Base-by-base conservation (phyloP, 148 eudicot genomes). In the Heliamphora exappendiculata region DNA sequence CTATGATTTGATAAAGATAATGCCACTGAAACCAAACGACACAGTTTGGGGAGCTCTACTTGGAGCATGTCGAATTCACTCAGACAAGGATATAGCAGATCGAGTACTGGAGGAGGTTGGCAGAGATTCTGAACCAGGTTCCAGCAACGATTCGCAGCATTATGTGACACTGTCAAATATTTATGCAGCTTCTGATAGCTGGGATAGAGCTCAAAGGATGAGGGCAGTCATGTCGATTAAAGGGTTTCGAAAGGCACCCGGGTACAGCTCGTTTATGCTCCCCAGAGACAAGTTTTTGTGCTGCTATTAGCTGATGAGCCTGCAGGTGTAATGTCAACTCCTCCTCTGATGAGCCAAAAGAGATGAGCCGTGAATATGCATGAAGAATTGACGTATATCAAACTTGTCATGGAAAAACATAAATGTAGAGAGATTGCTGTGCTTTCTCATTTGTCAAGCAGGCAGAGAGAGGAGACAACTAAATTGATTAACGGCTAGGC, bases 11-110 rank as follows among this genome's bases (percentile, higher is more conserved):
- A 81, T 87, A 24, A 85, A 82, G 54, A 74, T 66, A 70, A 87
- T 88, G 88, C 89, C 90, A 0, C 74, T 87, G 83, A 80, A 70
- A 60, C 89, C 91, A 75, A 88, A 86, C 75, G 85, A 87, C 75
- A 77, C 83, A 60, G 67, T 88, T 78, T 84, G 87, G 86, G 97
- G 89, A 41, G 83, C 97, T 51, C 63, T 90, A 10, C 88, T 92
- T 42, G 92, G 97, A 58, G 92, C 92, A 47, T 90, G 92, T 72
- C 78, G 87, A 49, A 53, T 86, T 71, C 85, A 88, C 66, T 79
- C 81, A 8, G 80, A 88, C 28, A 55, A 53, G 16, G 78, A 50
- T 44, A 53, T 84, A 81, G 86, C 82, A 53, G 86, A 84, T 65
- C 70, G 47, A 16, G 85, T 86, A 28, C 41, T 90, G 28, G 80